Base-by-base conservation (phyloP, 345 rosid species). In the Corchorus olitorius region DNA sequence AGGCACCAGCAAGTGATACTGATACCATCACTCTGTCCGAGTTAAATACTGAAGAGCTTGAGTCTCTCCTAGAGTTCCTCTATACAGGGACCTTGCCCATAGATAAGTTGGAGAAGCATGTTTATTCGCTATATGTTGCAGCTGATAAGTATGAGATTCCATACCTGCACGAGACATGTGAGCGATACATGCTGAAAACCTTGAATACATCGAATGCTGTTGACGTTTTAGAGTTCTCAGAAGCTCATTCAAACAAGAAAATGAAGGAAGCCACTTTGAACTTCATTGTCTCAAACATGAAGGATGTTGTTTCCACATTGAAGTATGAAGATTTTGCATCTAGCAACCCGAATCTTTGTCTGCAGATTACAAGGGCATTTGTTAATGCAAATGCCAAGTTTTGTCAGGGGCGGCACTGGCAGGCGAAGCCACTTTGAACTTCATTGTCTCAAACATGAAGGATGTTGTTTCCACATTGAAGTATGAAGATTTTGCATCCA, bases 71-170 rank as follows among this genome's bases (percentile, higher is more conserved):
- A 64, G 92, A 93, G 76, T 92, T 94, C 76, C 91, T 94, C n/a
- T 92, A 92, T 84, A 82, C 86, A 2, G 97, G 97, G 58, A 82
- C 68, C 81, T 79, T 94, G 73, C 74, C 80, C 14, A 27, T 41
- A 0, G 88, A 88, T 15, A 91, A 86, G 76, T 9, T 89, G 76
- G 84, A 87, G 76, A 86, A 82, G 76, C 89, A 93, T 68, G 86
- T 89, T 3, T 87, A 83, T 67, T 45, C 92, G 0, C 65, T 94
- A 66, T 85, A 87, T 46, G 76, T 88, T 0, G 96, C 96, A 8
- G 93, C 93, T 6, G 91, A 93, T 54, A 94, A 91, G 84, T 94
- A 93, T 70, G 92, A 87, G 78, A 88, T 94, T 65, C 75, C 83
- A 5, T 90, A 88, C 86, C 50, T 91, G 84, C 84, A 86, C 13